phyloP scores from a whole-genome alignment of 139 green algal species.

The Chlamydomonas asymmetrica region DNA sequence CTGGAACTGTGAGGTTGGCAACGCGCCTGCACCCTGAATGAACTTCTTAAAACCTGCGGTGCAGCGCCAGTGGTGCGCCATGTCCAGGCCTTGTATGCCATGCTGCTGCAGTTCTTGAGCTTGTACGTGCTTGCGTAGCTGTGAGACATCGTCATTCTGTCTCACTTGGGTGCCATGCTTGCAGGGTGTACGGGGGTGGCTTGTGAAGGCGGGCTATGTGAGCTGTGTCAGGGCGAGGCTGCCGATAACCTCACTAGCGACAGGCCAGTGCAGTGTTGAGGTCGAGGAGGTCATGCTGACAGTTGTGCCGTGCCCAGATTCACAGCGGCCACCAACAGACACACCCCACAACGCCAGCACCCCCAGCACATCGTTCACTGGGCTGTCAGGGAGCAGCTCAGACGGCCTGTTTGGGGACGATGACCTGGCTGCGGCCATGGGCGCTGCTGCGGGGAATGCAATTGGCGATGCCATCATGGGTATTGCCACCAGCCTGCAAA shows the following conservation, averaged over 20 bases:
- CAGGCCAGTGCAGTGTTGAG: slow-evolving; percentile 27
- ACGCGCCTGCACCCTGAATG: no score
- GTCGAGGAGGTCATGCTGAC: slow-evolving; percentile 65
- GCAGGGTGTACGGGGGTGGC: slow-evolving; percentile 50
- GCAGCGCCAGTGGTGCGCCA: no score
- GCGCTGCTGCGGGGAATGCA: slow-evolving; percentile 2
- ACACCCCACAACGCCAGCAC: neutral
- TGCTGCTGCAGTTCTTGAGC: no score
- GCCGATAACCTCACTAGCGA: slow-evolving; percentile 32
- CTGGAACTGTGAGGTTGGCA: no score
- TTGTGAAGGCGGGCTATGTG: slow-evolving; percentile 60
- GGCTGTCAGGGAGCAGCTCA: no score
- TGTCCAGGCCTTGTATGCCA: no score
- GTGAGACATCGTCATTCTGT: neutral
- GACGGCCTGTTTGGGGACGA: no score
- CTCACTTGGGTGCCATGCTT: neutral
- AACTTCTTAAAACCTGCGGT: no score
- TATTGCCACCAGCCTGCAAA: slow-evolving; percentile 66
- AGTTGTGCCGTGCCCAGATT: slow-evolving; percentile 21
- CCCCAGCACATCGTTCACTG: neutral
- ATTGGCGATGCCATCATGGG: slow-evolving; percentile 53
- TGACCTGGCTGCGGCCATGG: neutral
- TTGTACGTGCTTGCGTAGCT: no score
- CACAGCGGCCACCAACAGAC: neutral
- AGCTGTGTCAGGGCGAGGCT: slow-evolving; percentile 49